Conservation (phyloP, 1,139 yeast genomes). For the Debaryomyces coudertii region DNA sequence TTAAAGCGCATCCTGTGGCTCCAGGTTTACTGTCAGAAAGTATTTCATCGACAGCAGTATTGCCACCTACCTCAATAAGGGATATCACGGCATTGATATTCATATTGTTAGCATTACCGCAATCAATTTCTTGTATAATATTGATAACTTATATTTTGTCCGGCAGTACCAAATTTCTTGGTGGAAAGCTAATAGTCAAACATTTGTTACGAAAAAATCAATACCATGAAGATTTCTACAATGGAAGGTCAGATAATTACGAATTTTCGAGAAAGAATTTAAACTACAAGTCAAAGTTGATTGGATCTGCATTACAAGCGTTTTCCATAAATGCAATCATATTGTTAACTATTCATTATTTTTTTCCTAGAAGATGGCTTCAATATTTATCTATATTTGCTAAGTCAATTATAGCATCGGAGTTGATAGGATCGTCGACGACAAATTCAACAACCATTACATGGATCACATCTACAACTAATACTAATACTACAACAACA, state of each 20-base stretch:
- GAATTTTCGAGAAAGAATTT: slow-evolving; percentile 15
- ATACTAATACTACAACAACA: slow-evolving; percentile 16
- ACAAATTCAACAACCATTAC: slow-evolving; percentile 24
- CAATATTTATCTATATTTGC: slow-evolving; percentile 49
- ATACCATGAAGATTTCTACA: slow-evolving; percentile 3
- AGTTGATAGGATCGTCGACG: slow-evolving; percentile 44
- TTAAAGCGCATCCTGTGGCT: slow-evolving; percentile 2
- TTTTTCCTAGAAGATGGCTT: slow-evolving; percentile 37
- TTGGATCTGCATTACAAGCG: slow-evolving; percentile 26
- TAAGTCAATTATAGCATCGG: slow-evolving; percentile 54
- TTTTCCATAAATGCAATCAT: slow-evolving; percentile 34
- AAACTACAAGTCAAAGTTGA: slow-evolving; percentile 23
- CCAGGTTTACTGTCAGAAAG: slow-evolving; percentile 3
- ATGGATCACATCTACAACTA: slow-evolving; percentile 24
- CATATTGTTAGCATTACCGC: slow-evolving; percentile 45
- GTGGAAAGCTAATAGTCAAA: slow-evolving; percentile 45
- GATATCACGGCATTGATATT: slow-evolving; percentile 50
- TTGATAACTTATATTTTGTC: slow-evolving; percentile 43
- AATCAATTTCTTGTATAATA: slow-evolving; percentile 40
- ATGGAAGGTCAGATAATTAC: background rate
- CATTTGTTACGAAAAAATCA: slow-evolving; percentile 19
- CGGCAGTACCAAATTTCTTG: slow-evolving; percentile 45
- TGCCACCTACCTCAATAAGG: slow-evolving; percentile 41
- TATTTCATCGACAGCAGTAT: slow-evolving; percentile 7
- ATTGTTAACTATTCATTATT: slow-evolving; percentile 31